Conservation (phyloP, 2,329 filamentous ascomycete species). For the Aureobasidium sp. region DNA sequence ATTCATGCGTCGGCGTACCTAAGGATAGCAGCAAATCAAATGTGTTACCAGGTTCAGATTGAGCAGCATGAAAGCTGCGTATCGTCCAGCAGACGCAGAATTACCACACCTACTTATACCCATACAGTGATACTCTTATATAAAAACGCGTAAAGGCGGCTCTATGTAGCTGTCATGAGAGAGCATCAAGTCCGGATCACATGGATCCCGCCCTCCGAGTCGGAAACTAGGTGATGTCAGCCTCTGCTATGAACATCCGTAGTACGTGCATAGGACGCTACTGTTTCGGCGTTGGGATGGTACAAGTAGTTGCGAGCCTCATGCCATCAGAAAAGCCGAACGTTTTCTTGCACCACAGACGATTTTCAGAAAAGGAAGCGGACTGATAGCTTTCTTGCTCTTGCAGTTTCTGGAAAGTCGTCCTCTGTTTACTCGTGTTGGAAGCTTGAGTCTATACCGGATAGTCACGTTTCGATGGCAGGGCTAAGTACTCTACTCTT, state of each 20-base stretch:
- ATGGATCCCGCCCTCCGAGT: background rate
- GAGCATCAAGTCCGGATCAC: background rate
- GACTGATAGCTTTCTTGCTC: background rate
- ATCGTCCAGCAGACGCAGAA: background rate
- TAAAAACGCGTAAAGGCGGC: background rate
- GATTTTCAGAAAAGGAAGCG: background rate
- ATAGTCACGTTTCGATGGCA: background rate
- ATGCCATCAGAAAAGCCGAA: background rate
- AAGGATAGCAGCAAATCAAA: background rate
- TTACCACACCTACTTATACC: background rate
- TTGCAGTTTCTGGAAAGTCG: background rate
- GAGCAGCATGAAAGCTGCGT: background rate
- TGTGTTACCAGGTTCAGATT: background rate
- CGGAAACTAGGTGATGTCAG: background rate
- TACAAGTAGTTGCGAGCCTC: background rate
- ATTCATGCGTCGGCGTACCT: background rate
- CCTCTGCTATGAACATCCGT: background rate
- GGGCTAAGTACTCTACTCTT: background rate
- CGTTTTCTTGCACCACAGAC: background rate
- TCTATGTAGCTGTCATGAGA: background rate
- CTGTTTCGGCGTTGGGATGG: background rate
- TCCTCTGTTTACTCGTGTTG: background rate
- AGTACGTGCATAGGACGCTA: constrained; percentile 3
- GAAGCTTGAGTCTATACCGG: background rate
- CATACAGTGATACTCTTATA: background rate